Base-by-base conservation (phyloP, 352 stramenopile species). In the Globisporangium lucens region DNA sequence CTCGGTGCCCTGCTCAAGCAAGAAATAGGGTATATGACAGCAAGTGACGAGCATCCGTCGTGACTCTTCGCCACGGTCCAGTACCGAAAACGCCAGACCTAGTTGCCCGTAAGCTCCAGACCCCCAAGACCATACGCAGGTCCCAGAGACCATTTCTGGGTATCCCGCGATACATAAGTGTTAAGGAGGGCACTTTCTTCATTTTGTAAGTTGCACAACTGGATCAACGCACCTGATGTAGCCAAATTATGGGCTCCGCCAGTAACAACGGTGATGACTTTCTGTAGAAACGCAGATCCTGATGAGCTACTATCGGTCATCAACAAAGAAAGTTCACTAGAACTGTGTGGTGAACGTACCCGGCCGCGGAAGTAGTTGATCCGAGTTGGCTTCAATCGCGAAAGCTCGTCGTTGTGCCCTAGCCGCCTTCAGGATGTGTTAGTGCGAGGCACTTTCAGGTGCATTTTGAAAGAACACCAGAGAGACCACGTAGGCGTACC, bases 51-150 rank as follows among this genome's bases (percentile, higher is more conserved):
- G 15, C 29, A 64, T 7, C 52, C 41, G 17, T 3, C 57, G 29
- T 30, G 5, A 27, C 24, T 29, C 12, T 24, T 13, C 10, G 0
- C 22, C 1, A 38, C 4, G 29, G 7, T 13, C 12, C 33, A 7
- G 10, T 20, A 24, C 1, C 13, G 0, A 24, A 46, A 22, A 13
- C 30, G 56, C 41, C 72, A 6, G 55, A 91, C 83, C 86, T 3
- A 94, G 75, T 38, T 94, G 85, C 0, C 87, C 87, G 29, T 91
- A 91, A 5, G 64, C 57, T 29, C 82, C 80, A 63, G 59, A 68
- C 0, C 86, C 87, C 87, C 87, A 94, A 12, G 85, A 89, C 80
- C 82, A 92, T 1, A 93, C 87, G 38, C 80, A 89, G 6, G 85
- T 62, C 3, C 83, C 81, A 53, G 80, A 72, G 7, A 64, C 29